Evolutionary conservation across 192 early-diverging fungal species (phyloP), one percentile per base, ranked within the genome.

Genomic region (Oehlia diaphana): DNA sequence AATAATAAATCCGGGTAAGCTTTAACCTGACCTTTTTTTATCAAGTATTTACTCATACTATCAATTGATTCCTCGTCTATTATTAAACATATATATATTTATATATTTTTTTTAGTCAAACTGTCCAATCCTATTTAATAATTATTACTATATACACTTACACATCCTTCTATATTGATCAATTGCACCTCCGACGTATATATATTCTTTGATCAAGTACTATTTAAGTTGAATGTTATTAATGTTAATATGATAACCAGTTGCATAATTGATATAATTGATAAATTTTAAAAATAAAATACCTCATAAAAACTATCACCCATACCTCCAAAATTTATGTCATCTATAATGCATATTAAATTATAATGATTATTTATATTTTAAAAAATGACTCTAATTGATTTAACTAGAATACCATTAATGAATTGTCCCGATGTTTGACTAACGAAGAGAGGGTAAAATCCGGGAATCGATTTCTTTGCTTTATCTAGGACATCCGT

Each of bases 261-360:
- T 69, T 37, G 23, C 28, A 72, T 53, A 44, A 68, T 66, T 4
- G 33, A 39, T 62, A 80, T 44, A 39, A 2, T 35, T 31, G 1
- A 2, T 31, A 31, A 31, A 31, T 31, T 31, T 31, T 31, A 23
- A 12, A 26, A 16, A 10, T 68, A 58, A 3, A 28, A 35, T 84
- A 90, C 89, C 87, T 91, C 90, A 63, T 91, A 91, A 65, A 88
- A 89, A 53, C 88, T 89, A 63, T 91, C 90, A 4, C 77, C 83
- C 86, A 87, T 81, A 16, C 86, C 89, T 33, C 86, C 89, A 44
- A 85, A 85, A 4, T 85, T 79, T 35, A 89, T 79, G 53, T 74
- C 65, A 23, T 62, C 84, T 86, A 53, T 37, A 37, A 37, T 37
- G 3, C 37, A 37, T 37, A 5, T 5, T 37, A 37, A 37, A 37